Evolutionary conservation across 2,329 filamentous ascomycete genomes (phyloP), one percentile per base, ranked within the genome.

Genomic region (Aspergillus aculeatinus): DNA sequence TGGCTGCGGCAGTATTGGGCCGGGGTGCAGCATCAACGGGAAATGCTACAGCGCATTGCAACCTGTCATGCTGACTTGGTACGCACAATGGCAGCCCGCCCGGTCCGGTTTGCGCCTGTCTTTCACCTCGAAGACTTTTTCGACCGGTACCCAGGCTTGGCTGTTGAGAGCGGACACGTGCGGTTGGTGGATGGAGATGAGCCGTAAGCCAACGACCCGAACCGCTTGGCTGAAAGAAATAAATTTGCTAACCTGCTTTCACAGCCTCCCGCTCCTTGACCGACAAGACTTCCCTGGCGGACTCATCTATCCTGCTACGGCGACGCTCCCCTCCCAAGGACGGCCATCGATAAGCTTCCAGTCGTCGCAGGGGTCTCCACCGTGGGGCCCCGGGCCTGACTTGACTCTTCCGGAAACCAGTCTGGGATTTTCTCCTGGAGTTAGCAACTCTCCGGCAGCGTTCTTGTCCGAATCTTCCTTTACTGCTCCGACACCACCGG

Each of bases 111-210:
- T 66, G 88, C 88, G 0, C 88, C 90, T 0, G 89, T 91, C 1
- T 94, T 95, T 69, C 90, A 95, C 62, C 83, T 93, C 14, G 91
- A 95, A 64, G 90, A 95, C 70, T 96, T 96, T 74, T 93, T 95
- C 67, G 90, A 95, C 67, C 83, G 92, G 29, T 96, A 96, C 21
- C 87, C 86, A 0, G 88, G 87, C 1, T 82, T 86, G 59, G 80
- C 82, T 5, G 90, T 95, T 57, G 90, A 95, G 67, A 86, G 89
- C 1, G 87, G 89, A 1, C 90, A 92, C 69, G 80, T 94, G 42
- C 88, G 85, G 16, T 85, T 95, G 57, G 78, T 84, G 1, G 90
- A 94, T 67, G 83, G 89, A 1, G 76, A 87, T 14, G 88, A 91
- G 9, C 50, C 62, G 49, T 62, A 57, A 51, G 44, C 49, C 39